phyloP scores from a whole-genome alignment of 73 alveolate species.

The Tetrahymena elliotti region DNA sequence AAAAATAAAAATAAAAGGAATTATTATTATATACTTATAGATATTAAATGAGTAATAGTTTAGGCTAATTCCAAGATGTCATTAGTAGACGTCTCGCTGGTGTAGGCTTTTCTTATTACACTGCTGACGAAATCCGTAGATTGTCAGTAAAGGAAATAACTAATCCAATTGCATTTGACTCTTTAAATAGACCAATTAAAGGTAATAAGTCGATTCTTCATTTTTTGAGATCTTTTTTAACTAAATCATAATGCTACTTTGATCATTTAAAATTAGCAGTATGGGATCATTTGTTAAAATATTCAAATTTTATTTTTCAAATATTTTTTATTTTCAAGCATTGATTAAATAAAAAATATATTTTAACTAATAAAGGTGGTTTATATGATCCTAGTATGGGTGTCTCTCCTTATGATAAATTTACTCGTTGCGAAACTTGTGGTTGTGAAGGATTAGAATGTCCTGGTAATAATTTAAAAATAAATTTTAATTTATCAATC shows the following conservation, averaged over 20 bases:
- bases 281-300: neutral
- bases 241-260: neutral
- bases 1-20: neutral
- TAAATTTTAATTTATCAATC: neutral
- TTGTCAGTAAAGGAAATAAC: conserved; percentile 53
- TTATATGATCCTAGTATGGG: conserved; percentile 72
- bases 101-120: conserved; percentile 51
- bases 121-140: conserved; percentile 63
- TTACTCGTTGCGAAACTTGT: conserved; percentile 68
- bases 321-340: neutral
- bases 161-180: conserved; percentile 67
- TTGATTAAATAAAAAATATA: neutral
- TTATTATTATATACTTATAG: neutral
- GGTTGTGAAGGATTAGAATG: conserved; percentile 63
- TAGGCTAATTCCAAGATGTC: neutral
- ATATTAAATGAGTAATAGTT: neutral
- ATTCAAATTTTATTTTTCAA: neutral
- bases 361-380: conserved; percentile 45
- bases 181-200: conserved; percentile 21
- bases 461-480: conserved; percentile 8
- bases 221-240: neutral
- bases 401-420: conserved; percentile 52
- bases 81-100: conserved; percentile 1
- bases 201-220: neutral
- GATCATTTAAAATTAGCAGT: neutral